These are phyloP conservation scores for Penicillium taxi DNA, from an alignment of 495 filamentous ascomycete species.

Conservation along the genomic window DNA sequence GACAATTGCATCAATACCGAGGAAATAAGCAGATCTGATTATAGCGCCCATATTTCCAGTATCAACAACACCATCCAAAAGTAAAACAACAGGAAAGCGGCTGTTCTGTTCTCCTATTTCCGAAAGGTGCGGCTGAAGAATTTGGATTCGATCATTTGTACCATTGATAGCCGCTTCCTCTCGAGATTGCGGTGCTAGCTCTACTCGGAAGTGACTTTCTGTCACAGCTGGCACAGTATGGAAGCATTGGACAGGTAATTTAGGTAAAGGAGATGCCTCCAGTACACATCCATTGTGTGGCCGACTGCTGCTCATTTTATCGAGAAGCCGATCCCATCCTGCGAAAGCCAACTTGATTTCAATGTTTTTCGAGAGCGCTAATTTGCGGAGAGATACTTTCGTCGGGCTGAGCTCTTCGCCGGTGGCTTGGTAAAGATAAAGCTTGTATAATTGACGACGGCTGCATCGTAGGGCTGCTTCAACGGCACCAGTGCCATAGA, in stretches of 20 bases:
- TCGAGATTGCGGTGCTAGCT: slow-evolving; percentile 56
- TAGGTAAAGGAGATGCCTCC: slow-evolving; percentile 76
- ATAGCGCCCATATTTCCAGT: slow-evolving; percentile 87
- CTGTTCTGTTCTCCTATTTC: slow-evolving; percentile 9
- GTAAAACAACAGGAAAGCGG: slow-evolving; percentile 67
- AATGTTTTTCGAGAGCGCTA: slow-evolving; percentile 52
- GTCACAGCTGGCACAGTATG: slow-evolving; percentile 33
- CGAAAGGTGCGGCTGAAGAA: slow-evolving; percentile 19
- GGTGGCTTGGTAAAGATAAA: slow-evolving; percentile 59
- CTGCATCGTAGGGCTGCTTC: slow-evolving; percentile 65
- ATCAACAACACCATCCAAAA: slow-evolving; percentile 81
- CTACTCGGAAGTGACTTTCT: slow-evolving; percentile 45
- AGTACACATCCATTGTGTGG: slow-evolving; percentile 89
- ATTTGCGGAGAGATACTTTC: slow-evolving; percentile 44
- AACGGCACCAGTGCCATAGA: slow-evolving; percentile 79
- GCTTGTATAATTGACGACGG: slow-evolving; percentile 68
- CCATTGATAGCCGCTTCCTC: slow-evolving; percentile 71
- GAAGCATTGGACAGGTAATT: slow-evolving; percentile 58
- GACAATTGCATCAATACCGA: slow-evolving; percentile 70
- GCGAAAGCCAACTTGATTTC: slow-evolving; percentile 43
- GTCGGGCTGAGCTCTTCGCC: slow-evolving; percentile 33
- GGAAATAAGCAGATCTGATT: slow-evolving; percentile 74
- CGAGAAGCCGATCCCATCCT: slow-evolving; percentile 56
- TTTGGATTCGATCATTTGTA: slow-evolving; percentile 29
- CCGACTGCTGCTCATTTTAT: slow-evolving; percentile 73